Conservation (phyloP, 2,329 filamentous ascomycete genomes). For the Trichoderma oligosporum region DNA sequence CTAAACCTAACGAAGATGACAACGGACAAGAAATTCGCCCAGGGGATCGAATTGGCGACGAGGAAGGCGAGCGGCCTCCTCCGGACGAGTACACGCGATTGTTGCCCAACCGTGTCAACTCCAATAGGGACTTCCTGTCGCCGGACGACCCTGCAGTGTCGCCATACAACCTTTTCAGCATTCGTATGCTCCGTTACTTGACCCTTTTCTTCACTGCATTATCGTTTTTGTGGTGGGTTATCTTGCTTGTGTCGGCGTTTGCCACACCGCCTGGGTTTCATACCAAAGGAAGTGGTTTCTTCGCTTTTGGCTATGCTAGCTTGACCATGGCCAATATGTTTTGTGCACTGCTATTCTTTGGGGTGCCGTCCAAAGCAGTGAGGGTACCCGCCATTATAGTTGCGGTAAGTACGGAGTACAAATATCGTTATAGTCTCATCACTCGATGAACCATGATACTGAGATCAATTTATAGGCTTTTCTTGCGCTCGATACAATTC, state of each 20-base stretch:
- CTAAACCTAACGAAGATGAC: slow-evolving; percentile 26
- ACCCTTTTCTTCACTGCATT: slow-evolving; percentile 72
- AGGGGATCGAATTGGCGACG: not conserved
- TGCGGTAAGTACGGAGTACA: slow-evolving; percentile 42
- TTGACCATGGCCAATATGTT: slow-evolving; percentile 72
- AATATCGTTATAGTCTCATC: slow-evolving; percentile 37
- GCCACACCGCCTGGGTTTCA: slow-evolving; percentile 84
- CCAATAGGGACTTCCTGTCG: slow-evolving; percentile 35
- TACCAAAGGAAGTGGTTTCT: slow-evolving; percentile 87
- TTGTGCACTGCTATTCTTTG: slow-evolving; percentile 80
- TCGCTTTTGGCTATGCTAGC: slow-evolving; percentile 78
- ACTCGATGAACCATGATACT: slow-evolving; percentile 42
- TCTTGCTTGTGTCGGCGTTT: slow-evolving; percentile 86
- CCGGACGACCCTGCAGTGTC: slow-evolving; percentile 58
- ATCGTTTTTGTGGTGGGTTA: slow-evolving; percentile 87
- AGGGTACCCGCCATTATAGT: slow-evolving; percentile 69
- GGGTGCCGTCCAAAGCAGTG: slow-evolving; percentile 74
- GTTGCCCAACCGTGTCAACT: slow-evolving; percentile 63
- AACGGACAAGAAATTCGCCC: slow-evolving; percentile 20
- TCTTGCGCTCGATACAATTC: slow-evolving; percentile 62
- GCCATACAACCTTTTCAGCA: slow-evolving; percentile 91
- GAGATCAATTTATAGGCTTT: slow-evolving; percentile 28
- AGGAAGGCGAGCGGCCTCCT: slow-evolving; percentile 25
- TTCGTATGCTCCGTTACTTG: slow-evolving; percentile 73
- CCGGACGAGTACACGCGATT: slow-evolving; percentile 60